Evolutionary conservation across 495 filamentous ascomycete genomes (phyloP), one percentile per base, ranked within the genome.

Genomic region (Rhizodiscina lignyota): DNA sequence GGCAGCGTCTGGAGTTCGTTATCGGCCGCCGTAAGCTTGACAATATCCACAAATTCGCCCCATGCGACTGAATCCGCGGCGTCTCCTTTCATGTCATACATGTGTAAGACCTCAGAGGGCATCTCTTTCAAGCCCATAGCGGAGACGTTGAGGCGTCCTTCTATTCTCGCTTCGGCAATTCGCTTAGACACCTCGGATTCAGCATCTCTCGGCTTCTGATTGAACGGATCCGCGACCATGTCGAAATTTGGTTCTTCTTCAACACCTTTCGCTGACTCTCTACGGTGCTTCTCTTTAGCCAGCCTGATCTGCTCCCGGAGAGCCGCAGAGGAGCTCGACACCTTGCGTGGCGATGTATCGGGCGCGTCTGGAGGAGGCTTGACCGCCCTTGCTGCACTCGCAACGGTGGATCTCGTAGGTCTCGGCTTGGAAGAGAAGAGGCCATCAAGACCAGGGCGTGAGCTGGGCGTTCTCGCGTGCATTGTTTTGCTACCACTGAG

Each of bases 41-140:
- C 75, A n/a, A 99, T 61, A 51, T 96, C 91, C 11, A 99, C 85
- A 36, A 78, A 77, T 56, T 96, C 87, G 20, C 84, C 86, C 89
- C 89, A 97, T 29, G 77, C 67, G 15, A 69, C 61, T 21, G 62
- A 68, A 22, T 60, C 39, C n/a, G 58, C 44, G 32, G 63, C 63
- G 17, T 49, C 36, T 1, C 57, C 49, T 26, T 66, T 45, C 18
- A 66, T 65, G 30, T 72, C 67, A 49, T 94, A 97, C 89, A 99
- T 96, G 15, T 72, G 72, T 59, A 92, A 56, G 2, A 96, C 82
- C 45, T 87, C 83, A 0, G 66, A 54, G 1, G 89, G 91, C 6
- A 99, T 77, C 38, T 80, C 67, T 36, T 66, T 75, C 29, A 99
- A 55, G 8, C 74, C 73, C 68, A 96, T 68, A 1, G 79, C 83